Conservation (phyloP, 495 filamentous ascomycete genomes). For the Penicillium daleae region DNA sequence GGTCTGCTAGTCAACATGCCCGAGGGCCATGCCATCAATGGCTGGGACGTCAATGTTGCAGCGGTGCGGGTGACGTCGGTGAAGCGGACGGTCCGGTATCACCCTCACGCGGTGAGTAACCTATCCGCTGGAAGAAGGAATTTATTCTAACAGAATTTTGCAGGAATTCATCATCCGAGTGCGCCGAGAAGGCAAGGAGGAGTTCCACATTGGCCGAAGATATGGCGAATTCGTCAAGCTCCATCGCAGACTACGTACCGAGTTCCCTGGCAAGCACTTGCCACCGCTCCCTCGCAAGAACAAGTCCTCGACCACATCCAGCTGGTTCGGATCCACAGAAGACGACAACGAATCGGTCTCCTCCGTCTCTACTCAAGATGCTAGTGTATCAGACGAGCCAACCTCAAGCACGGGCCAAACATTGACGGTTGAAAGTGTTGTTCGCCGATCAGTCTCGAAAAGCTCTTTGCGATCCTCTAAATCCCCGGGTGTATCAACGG, state of each 20-base stretch:
- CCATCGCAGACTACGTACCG: constrained; percentile 76
- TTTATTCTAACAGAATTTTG: not conserved
- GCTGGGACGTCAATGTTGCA: constrained; percentile 96
- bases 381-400: constrained; percentile 42
- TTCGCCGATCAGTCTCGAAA: constrained; percentile 44
- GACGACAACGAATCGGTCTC: constrained; percentile 78
- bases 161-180: constrained; percentile 91
- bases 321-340: constrained; percentile 57
- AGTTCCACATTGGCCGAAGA: constrained; percentile 77
- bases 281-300: constrained; percentile 90
- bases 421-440: constrained; percentile 24
- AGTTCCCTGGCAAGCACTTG: constrained; percentile 89
- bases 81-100: constrained; percentile 86
- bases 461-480: constrained; percentile 42
- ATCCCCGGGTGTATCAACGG: constrained; percentile 54
- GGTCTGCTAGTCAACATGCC: constrained; percentile 84
- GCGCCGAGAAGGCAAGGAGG: constrained; percentile 68
- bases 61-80: constrained; percentile 78
- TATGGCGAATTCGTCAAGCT: constrained; percentile 87
- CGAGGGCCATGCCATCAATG: constrained; percentile 87
- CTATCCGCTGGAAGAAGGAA: not conserved
- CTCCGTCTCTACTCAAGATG: constrained; percentile 68
- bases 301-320: constrained; percentile 68
- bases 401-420: constrained; percentile 29
- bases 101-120: constrained; percentile 84